Evolutionary conservation across 768 basidiomycete genomes (phyloP).

Genomic region (Mycena floridula): DNA sequence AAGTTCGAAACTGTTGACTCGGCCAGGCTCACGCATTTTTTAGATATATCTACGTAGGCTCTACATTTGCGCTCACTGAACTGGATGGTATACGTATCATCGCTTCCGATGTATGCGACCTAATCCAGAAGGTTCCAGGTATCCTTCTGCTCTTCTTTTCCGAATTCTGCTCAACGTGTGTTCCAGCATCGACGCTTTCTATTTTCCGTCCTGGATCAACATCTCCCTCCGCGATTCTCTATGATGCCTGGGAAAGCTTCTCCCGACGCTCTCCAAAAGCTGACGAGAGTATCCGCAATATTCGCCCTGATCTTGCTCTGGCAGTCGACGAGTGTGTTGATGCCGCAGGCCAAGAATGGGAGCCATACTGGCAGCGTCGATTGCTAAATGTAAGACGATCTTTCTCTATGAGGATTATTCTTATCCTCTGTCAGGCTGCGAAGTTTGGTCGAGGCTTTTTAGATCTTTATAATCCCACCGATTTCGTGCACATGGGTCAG

Average conservation of each 20-base stretch:
- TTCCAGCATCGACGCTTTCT: constrained; percentile 66
- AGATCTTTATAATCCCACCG: constrained; percentile 87
- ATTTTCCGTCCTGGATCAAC: constrained; percentile 93
- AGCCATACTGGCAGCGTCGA: constrained; percentile 82
- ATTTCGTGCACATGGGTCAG: constrained; percentile 91
- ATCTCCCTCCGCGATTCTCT: constrained; percentile 85
- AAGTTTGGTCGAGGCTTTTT: constrained; percentile 93
- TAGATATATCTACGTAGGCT: constrained; percentile 77
- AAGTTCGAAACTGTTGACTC: background rate
- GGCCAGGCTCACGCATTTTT: background rate
- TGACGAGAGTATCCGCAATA: constrained; percentile 86
- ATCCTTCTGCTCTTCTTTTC: constrained; percentile 14
- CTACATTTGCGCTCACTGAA: constrained; percentile 78
- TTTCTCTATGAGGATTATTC: background rate
- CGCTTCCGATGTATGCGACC: constrained; percentile 73
- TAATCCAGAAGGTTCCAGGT: constrained; percentile 94
- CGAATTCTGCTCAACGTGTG: background rate
- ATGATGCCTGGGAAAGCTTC: constrained; percentile 90
- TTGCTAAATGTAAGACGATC: constrained; percentile 64
- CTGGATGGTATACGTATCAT: constrained; percentile 86
- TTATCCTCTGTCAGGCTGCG: constrained; percentile 58
- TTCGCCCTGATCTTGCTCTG: constrained; percentile 76
- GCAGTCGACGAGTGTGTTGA: constrained; percentile 93
- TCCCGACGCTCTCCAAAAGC: constrained; percentile 80
- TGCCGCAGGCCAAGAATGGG: constrained; percentile 90